These are phyloP conservation scores for Tylopilus balloui DNA, from an alignment of 768 basidiomycete genomes.

Conservation along the genomic window DNA sequence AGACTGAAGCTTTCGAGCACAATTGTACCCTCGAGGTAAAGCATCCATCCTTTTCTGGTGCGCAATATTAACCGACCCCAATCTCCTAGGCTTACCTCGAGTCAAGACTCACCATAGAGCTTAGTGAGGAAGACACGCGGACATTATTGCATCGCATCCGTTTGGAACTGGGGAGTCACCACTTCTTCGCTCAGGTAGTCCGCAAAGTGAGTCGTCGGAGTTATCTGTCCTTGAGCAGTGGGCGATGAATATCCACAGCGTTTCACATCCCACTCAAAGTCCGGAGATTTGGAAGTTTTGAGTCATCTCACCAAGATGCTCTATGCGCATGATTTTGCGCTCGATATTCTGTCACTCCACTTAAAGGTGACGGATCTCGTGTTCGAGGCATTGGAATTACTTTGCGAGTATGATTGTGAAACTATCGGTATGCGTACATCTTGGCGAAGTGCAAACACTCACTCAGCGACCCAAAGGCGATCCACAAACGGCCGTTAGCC, in stretches of 20 bases:
- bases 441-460: neutral
- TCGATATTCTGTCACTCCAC: conserved; percentile 72
- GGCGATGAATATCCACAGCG: conserved; percentile 39
- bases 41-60: neutral
- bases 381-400: conserved; percentile 53
- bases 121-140: conserved; percentile 35
- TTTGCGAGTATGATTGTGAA: conserved; percentile 76
- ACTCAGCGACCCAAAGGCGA: conserved; percentile 48
- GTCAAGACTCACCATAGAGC: conserved; percentile 52
- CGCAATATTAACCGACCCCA: conserved; percentile 3
- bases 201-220: conserved; percentile 44
- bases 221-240: neutral
- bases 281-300: conserved; percentile 63
- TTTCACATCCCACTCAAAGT: conserved; percentile 47
- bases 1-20: conserved; percentile 56
- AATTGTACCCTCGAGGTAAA: conserved; percentile 57
- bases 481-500: conserved; percentile 76
- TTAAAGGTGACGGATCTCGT: conserved; percentile 60
- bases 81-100: conserved; percentile 43
- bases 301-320: conserved; percentile 68
- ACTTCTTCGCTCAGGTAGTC: conserved; percentile 51
- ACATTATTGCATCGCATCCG: conserved; percentile 40
- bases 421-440: conserved; percentile 57
- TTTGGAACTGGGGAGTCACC: conserved; percentile 54
- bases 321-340: conserved; percentile 49